Evolutionary conservation across 495 filamentous ascomycete species (phyloP), one percentile per base, ranked within the genome.

Genomic region (Extremus antarcticus): DNA sequence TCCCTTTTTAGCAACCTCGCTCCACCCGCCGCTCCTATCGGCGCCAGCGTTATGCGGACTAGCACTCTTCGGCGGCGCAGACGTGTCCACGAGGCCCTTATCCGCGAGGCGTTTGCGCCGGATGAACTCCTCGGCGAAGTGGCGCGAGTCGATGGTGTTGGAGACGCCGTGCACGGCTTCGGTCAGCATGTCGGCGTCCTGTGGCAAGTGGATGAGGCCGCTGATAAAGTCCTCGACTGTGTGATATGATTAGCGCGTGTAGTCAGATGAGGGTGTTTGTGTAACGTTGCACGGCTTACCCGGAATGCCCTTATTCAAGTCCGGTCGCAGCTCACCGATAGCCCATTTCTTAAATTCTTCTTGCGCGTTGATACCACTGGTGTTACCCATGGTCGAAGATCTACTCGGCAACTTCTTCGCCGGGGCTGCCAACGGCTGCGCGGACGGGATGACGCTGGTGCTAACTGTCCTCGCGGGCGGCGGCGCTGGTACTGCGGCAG

Each of bases 261-360:
- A 13, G 51, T 13, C 24, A 22, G 50, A 43, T 13, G 1, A 38
- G 1, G 15, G 43, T 20, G 22, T 41, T 29, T 46, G 21, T 21
- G 53, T 8, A 39, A 11, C 29, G 29, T n/a, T n/a, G 23, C 25
- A 47, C 11, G 48, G 63, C 71, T 55, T 69, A 82, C 78, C 73
- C 70, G 80, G 76, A 60, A 86, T 82, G 60, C 73, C 75, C 62
- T 70, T 73, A 64, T 79, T 79, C 53, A 85, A 61, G 24, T 80
- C 77, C 59, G 77, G 74, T 45, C 76, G 73, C 53, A 98, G 71
- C 59, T 89, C 79, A 35, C 78, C 75, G 59, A 88, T 83, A 17
- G 87, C 79, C 92, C 92, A 98, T 70, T 90, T 95, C 60, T 81
- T 84, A 68, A 98, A 94, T 69, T 98, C 92, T 24, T 95, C 90